Evolutionary conservation across 345 rosid genomes (phyloP).

Genomic region (Carallia brachiata): DNA sequence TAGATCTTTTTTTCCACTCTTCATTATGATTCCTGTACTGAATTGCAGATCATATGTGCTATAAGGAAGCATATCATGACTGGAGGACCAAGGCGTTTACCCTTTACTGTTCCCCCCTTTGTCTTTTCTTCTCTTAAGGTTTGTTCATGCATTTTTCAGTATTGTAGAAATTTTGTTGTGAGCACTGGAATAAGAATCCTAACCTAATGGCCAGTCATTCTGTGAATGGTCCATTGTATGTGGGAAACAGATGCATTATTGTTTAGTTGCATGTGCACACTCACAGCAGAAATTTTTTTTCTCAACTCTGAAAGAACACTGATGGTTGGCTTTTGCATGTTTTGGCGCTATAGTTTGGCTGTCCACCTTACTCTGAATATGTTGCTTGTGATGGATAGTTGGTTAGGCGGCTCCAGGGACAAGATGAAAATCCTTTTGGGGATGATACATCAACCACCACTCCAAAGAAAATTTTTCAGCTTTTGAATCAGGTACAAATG

Average conservation of each 20-base stretch:
- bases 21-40: neutral
- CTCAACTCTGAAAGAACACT: too few relatives aligned
- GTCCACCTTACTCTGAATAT: neutral
- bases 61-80: slow-evolving; percentile 81
- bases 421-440: slow-evolving; percentile 95
- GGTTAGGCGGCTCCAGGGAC: slow-evolving; percentile 79
- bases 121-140: slow-evolving; percentile 88
- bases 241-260: too few relatives aligned
- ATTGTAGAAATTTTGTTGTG: neutral
- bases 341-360: slow-evolving; percentile 4
- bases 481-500: slow-evolving; percentile 65
- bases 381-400: slow-evolving; percentile 43
- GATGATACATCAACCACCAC: slow-evolving; percentile 60
- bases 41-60: slow-evolving; percentile 70
- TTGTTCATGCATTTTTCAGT: slow-evolving; percentile 20
- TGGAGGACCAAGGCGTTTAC: slow-evolving; percentile 89
- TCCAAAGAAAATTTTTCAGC: slow-evolving; percentile 88
- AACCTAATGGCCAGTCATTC: neutral
- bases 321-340: neutral
- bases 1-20: neutral
- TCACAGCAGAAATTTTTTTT: too few relatives aligned
- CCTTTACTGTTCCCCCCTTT: slow-evolving; percentile 93
- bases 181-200: neutral
- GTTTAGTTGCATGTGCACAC: too few relatives aligned
- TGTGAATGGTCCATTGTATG: too few relatives aligned